Conservation (phyloP, 495 filamentous ascomycete species). For the Penicillium canescens region DNA sequence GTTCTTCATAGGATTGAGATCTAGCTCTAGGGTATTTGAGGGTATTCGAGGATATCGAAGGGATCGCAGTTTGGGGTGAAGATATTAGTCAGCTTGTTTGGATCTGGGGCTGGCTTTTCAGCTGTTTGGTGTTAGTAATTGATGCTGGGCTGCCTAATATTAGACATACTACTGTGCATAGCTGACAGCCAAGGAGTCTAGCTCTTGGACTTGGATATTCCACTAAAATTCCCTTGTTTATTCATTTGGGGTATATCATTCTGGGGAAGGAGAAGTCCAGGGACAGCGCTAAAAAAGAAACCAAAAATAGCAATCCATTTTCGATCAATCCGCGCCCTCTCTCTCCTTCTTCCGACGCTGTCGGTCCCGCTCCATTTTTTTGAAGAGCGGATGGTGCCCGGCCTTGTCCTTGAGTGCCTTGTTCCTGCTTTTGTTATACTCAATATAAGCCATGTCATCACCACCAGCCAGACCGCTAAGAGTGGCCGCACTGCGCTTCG, state of each 20-base stretch:
- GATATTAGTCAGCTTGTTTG: too few relatives aligned
- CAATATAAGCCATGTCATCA: slow-evolving; percentile 95
- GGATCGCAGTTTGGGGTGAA: too few relatives aligned
- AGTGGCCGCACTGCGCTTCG: slow-evolving; percentile 78
- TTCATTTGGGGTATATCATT: slow-evolving; percentile 3
- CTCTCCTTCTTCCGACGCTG: slow-evolving; percentile 60
- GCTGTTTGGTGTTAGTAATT: too few relatives aligned
- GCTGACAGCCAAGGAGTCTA: too few relatives aligned
- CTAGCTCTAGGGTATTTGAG: too few relatives aligned
- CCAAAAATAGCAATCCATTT: neutral
- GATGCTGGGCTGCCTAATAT: too few relatives aligned
- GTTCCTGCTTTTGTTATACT: slow-evolving; percentile 74
- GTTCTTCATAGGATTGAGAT: too few relatives aligned
- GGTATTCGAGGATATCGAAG: too few relatives aligned
- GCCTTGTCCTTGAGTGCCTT: slow-evolving; percentile 78
- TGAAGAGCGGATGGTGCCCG: slow-evolving; percentile 66
- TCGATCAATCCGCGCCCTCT: slow-evolving; percentile 15
- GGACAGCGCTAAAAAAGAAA: neutral
- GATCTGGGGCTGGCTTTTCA: too few relatives aligned
- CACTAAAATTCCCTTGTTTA: neutral
- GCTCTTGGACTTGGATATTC: too few relatives aligned
- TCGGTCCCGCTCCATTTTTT: slow-evolving; percentile 77
- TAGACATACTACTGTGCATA: too few relatives aligned
- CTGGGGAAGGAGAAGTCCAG: neutral
- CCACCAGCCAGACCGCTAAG: slow-evolving; percentile 85